Percentiles rank a stretch among this genome's conserved stretches.
phyloP scores from a whole-genome alignment of 2,329 filamentous ascomycete species.

The Neobulgaria alba region DNA sequence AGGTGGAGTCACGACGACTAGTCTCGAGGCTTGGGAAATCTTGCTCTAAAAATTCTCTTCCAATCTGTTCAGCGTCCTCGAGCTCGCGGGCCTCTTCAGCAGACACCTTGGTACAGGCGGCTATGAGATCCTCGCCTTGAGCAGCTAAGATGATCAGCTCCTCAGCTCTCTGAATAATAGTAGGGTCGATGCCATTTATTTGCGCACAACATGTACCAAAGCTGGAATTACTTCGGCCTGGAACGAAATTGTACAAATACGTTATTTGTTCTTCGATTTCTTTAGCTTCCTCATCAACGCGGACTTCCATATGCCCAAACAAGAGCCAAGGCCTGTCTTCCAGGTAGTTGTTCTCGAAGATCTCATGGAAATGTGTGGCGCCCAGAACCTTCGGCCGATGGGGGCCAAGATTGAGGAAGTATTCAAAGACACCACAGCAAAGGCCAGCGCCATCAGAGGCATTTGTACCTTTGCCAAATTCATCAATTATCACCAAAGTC shows the following conservation, averaged over 20 bases:
- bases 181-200: constrained; percentile 70
- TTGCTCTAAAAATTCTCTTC: constrained; percentile 47
- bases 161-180: constrained; percentile 68
- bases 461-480: constrained; percentile 67
- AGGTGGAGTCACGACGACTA: constrained; percentile 5
- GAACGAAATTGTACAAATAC: constrained; percentile 62
- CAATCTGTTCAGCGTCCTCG: constrained; percentile 54
- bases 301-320: constrained; percentile 67
- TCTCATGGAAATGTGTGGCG: constrained; percentile 61
- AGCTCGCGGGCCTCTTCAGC: constrained; percentile 55
- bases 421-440: constrained; percentile 46
- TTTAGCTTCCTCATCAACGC: constrained; percentile 43
- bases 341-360: constrained; percentile 59
- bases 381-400: constrained; percentile 48
- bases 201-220: constrained; percentile 82
- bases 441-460: constrained; percentile 50
- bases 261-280: constrained; percentile 54
- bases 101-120: constrained; percentile 61
- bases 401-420: constrained; percentile 41
- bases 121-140: constrained; percentile 67
- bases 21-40: constrained; percentile 20
- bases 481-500: constrained; percentile 84
- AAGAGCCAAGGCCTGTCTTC: constrained; percentile 39
- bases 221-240: constrained; percentile 67
- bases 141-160: constrained; percentile 60